Base-by-base conservation (phyloP, 768 basidiomycete genomes). In the Kwoniella botswanensis region DNA sequence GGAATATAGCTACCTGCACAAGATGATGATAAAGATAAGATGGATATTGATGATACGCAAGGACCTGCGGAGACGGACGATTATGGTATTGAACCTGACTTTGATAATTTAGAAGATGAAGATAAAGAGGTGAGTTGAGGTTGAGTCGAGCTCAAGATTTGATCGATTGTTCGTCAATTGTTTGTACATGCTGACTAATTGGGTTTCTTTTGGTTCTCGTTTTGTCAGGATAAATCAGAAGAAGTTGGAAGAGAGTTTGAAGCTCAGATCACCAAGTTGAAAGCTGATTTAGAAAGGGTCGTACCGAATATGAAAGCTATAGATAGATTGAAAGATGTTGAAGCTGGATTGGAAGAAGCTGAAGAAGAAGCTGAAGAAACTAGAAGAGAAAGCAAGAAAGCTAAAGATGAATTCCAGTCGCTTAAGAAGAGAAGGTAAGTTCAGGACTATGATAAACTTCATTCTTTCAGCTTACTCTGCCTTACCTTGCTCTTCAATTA, bases 251-350 rank as follows among this genome's bases (percentile, higher is more conserved):
- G 70, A 12, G 74, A 74, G 41, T 64, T 64, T 13, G 81, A 91
- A 87, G 89, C 89, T 75, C 89, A 89, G 29, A 86, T 89, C 9
- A 84, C 87, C 0, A 90, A 90, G 42, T 86, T 87, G 9, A 86
- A 90, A n/a, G 87, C 89, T 18, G 88, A 91, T 71, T 87, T 94
- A 35, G 93, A 96, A 68, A 87, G 89, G 41, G 93, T 98, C 90
- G 92, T 93, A 0, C 95, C 96, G 12, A 99, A 98, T 81, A 87
- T 98, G 88, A 98, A 98, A 82, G 96, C 96, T 0, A 92, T 95
- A 74, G 94, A 98, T 73, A 86, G 91, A 91, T 91, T 69, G 21
- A 89, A 79, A 1, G 85, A 84, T 63, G 84, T 84, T 4, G 82
- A 98, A 82, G 85, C 87, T 2, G 94, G 93, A 78, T 87, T 98